Percentiles rank a stretch among this genome's conserved stretches.
phyloP scores from a whole-genome alignment of 768 basidiomycete genomes.

The Suillus hirtellus region DNA sequence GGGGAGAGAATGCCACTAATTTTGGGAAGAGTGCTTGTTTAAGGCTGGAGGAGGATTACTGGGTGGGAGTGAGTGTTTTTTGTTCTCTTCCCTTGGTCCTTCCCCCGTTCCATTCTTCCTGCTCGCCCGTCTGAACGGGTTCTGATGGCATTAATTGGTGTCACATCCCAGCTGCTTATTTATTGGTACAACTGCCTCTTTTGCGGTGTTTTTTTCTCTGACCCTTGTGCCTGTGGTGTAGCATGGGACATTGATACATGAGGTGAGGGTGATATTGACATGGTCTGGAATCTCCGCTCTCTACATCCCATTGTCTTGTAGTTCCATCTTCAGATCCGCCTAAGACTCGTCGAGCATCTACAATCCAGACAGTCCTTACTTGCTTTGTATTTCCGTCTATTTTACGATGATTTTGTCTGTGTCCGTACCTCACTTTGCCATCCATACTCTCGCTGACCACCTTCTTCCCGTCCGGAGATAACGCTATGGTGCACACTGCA shows the following conservation, averaged over 20 bases:
- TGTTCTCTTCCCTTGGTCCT: slow-evolving; percentile 26
- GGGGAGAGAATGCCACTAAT: slow-evolving; percentile 92
- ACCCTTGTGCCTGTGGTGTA: no score
- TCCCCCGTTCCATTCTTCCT: no score
- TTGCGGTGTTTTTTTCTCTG: no score
- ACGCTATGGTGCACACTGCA: background rate
- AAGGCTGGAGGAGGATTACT: slow-evolving; percentile 77
- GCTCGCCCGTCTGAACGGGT: no score
- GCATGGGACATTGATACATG: no score
- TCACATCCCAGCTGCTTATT: no score
- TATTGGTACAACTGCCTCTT: no score
- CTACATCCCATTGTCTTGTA: background rate
- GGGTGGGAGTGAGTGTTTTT: slow-evolving; percentile 88
- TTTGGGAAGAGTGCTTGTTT: slow-evolving; percentile 83
- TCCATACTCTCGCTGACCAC: background rate
- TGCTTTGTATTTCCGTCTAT: background rate
- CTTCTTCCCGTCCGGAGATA: background rate
- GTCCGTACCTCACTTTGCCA: background rate
- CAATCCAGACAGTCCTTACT: background rate
- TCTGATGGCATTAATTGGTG: no score
- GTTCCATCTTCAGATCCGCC: background rate
- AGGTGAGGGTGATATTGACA: no score
- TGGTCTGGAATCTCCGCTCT: background rate
- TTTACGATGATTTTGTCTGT: background rate
- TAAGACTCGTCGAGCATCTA: background rate